These are phyloP conservation scores for Paspalum vaginatum DNA, from an alignment of 176 grass and related monocot genomes.

Conservation along the genomic window DNA sequence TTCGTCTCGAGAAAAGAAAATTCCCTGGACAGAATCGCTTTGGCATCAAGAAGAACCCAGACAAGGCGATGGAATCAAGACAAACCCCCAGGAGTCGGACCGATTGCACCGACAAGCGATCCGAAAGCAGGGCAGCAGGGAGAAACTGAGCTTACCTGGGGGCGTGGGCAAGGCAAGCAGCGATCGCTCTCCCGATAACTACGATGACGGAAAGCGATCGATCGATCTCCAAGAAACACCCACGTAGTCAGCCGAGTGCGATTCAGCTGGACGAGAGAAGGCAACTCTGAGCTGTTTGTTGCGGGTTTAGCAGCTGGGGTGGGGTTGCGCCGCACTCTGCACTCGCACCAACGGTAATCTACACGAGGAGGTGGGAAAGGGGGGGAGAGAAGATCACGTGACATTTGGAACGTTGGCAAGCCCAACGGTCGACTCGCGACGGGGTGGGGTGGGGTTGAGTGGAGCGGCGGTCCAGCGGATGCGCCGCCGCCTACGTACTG, in stretches of 20 bases:
- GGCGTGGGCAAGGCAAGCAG: neutral
- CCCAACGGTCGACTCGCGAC: constrained; percentile 34
- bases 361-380: neutral
- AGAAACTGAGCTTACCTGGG: neutral
- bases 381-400: constrained; percentile 29
- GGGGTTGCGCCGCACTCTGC: neutral
- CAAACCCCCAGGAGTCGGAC: neutral
- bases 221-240: neutral
- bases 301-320: constrained; percentile 23
- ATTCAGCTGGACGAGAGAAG: no score
- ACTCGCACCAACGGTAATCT: constrained; percentile 32
- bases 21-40: neutral
- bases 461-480: neutral
- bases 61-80: neutral
- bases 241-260: neutral
- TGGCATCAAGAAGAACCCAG: neutral
- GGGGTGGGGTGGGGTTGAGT: neutral
- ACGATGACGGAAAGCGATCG: neutral
- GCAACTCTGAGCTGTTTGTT: neutral
- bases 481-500: neutral
- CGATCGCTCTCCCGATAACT: neutral
- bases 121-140: neutral
- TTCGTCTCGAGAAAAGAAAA: neutral
- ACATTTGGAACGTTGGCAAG: constrained; percentile 39
- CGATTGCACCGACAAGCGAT: neutral